phyloP scores from a whole-genome alignment of 805 yeast genomes.

The Myxozyma vanderwaltii region DNA sequence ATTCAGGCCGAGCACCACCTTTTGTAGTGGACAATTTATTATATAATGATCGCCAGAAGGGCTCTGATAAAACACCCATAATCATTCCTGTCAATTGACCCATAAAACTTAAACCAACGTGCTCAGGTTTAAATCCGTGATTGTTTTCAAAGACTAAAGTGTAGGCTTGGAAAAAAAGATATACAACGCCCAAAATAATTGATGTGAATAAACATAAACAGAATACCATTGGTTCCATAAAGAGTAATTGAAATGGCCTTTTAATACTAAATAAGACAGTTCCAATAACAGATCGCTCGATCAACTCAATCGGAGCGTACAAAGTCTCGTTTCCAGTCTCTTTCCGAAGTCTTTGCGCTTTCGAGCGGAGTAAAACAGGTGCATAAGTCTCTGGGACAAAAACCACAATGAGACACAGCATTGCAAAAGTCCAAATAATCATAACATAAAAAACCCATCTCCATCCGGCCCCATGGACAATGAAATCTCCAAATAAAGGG shows the following conservation, averaged over 20 bases:
- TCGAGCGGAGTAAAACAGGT: slow-evolving; percentile 70
- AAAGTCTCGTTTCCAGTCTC: slow-evolving; percentile 45
- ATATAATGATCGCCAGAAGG: slow-evolving; percentile 63
- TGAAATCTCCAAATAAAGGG: slow-evolving; percentile 58
- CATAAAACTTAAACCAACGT: slow-evolving; percentile 61
- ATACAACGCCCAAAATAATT: slow-evolving; percentile 57
- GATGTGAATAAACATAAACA: slow-evolving; percentile 60
- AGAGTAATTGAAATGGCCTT: slow-evolving; percentile 55
- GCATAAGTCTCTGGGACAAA: slow-evolving; percentile 83
- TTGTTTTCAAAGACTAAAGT: slow-evolving; percentile 56
- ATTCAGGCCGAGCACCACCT: slow-evolving; percentile 50
- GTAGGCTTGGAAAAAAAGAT: slow-evolving; percentile 61
- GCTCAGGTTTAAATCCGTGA: slow-evolving; percentile 56
- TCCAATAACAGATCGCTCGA: slow-evolving; percentile 44
- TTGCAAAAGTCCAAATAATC: slow-evolving; percentile 34
- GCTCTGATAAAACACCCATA: slow-evolving; percentile 54
- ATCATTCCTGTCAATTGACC: slow-evolving; percentile 56
- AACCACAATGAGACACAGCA: slow-evolving; percentile 36
- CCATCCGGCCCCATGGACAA: slow-evolving; percentile 64
- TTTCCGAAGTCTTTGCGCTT: slow-evolving; percentile 62
- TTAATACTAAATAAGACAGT: slow-evolving; percentile 52
- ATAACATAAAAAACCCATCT: slow-evolving; percentile 71
- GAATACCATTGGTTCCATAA: slow-evolving; percentile 58
- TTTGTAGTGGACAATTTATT: slow-evolving; percentile 58
- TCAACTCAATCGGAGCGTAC: slow-evolving; percentile 49